These are phyloP conservation scores for Pythium grandisporangium DNA, from an alignment of 352 stramenopile species.

Conservation along the genomic window DNA sequence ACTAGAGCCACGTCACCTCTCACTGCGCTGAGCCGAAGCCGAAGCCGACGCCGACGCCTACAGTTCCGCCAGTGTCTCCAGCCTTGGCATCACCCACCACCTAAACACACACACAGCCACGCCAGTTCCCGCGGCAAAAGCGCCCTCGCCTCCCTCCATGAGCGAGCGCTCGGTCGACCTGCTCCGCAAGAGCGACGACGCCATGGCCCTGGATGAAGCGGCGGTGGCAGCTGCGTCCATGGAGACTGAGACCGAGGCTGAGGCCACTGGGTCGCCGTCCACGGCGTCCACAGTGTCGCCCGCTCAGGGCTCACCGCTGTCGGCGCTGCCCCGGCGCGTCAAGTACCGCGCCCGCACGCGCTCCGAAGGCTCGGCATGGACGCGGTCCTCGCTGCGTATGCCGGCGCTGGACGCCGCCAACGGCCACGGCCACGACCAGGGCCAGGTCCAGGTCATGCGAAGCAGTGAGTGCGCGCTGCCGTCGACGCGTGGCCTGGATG, in stretches of 20 bases:
- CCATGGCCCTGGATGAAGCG: conserved; percentile 5
- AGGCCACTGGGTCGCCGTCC: conserved; percentile 4
- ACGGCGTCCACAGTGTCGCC: conserved; percentile 8
- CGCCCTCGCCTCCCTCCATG: no score
- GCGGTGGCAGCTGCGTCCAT: conserved; percentile 16
- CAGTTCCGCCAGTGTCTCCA: no score
- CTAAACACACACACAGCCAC: no score
- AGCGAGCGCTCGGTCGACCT: no score
- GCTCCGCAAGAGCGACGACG: no score
- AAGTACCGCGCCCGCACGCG: conserved; percentile 70
- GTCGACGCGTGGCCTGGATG: no score
- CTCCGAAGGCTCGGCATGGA: conserved; percentile 67
- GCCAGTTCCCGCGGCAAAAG: no score
- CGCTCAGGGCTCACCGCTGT: background rate
- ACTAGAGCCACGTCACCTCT: no score
- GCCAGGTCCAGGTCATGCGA: conserved; percentile 13
- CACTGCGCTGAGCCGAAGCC: no score
- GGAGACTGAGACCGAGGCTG: conserved; percentile 1
- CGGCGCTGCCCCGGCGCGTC: conserved; percentile 16
- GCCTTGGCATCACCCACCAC: no score
- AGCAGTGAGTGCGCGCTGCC: conserved; percentile 46
- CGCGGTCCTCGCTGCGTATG: conserved; percentile 61
- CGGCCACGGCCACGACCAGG: no score
- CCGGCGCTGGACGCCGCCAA: conserved; percentile 5
- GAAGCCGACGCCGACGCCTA: no score